Evolutionary conservation across 805 yeast species (phyloP), one percentile per base, ranked within the genome.

Genomic region (Millerozyma miso): DNA sequence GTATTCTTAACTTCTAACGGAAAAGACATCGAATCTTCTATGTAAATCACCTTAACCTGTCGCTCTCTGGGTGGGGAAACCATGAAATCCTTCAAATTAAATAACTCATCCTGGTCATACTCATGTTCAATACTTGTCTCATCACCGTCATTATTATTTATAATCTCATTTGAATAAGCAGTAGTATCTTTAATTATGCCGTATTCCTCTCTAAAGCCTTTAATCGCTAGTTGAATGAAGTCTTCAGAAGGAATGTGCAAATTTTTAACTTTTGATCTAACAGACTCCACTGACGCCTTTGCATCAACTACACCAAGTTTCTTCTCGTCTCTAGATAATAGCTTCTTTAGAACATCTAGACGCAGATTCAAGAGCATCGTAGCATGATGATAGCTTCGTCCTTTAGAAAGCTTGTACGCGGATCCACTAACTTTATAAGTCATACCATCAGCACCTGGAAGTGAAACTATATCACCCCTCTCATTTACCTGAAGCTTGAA

Each of bases 321-420:
- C 1, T 62, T 48, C 8, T 64, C 61, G 35, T 71, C 74, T 13
- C 81, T 67, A 31, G 74, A 73, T 45, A 93, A 67, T 12, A 88
- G 58, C n/a, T 77, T 69, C 1, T 81, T 69, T 44, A 93, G 68
- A 0, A 72, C 62, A n/a, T 70, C 71, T 19, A 93, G 63, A 32
- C 81, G 70, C 34, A 95, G 81, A 42, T 77, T 66, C 18, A 93
- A 67, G 5, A 93, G 69, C 96, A 93, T 87, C 0, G 99, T 93
- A 0, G 97, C 99, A 65, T 93, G 99, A 58, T 93, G 99, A 51
- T 90, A 83, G 4, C 96, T 81, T 52, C 80, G 80, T 0, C 93
- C 90, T 38, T 76, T 74, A 4, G 95, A 82, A 26, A 93, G 71
- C 58, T 90, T 90, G 62, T 79, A 93, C 0, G 99, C 97, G 5